Percentiles rank a stretch among this genome's conserved stretches.
phyloP scores from a whole-genome alignment of 495 filamentous ascomycete genomes.

The Bombardia bombarda region DNA sequence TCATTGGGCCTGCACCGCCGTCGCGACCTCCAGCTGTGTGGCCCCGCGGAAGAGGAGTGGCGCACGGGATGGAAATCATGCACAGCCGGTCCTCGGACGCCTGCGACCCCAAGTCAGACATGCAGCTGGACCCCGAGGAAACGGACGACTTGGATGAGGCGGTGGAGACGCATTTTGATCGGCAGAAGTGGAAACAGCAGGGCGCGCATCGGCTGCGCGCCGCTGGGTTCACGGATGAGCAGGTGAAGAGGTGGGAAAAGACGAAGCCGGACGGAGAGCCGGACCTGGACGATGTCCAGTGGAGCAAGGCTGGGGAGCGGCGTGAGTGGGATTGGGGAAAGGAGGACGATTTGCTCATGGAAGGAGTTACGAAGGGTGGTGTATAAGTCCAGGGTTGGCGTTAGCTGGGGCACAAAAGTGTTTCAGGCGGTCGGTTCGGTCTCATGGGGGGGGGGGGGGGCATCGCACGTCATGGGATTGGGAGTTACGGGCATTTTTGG shows the following conservation, averaged over 20 bases:
- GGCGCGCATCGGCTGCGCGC: conserved; percentile 70
- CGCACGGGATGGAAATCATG: conserved; percentile 53
- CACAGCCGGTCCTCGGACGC: conserved; percentile 68
- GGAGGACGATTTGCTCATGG: background rate
- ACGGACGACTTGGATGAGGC: conserved; percentile 75
- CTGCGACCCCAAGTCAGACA: conserved; percentile 72
- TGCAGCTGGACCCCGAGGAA: conserved; percentile 41
- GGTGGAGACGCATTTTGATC: conserved; percentile 72
- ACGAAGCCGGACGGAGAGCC: conserved; percentile 40
- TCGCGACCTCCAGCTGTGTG: conserved; percentile 39
- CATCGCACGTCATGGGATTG: too few species aligned
- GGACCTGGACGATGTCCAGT: conserved; percentile 64
- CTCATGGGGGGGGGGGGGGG: too few species aligned
- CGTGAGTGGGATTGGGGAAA: conserved; percentile 70
- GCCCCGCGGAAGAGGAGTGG: conserved; percentile 70
- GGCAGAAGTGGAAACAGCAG: conserved; percentile 69
- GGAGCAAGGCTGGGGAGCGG: conserved; percentile 71
- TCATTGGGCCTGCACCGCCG: conserved; percentile 74
- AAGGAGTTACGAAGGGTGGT: too few species aligned
- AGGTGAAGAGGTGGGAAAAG: conserved; percentile 72
- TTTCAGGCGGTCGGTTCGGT: too few species aligned
- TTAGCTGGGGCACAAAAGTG: too few species aligned
- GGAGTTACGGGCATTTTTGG: too few species aligned
- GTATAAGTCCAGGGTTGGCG: too few species aligned
- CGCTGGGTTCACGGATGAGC: conserved; percentile 72